Evolutionary conservation across 2,329 filamentous ascomycete genomes (phyloP), one percentile per base, ranked within the genome.

Genomic region (Ophiosphaerella korrae): DNA sequence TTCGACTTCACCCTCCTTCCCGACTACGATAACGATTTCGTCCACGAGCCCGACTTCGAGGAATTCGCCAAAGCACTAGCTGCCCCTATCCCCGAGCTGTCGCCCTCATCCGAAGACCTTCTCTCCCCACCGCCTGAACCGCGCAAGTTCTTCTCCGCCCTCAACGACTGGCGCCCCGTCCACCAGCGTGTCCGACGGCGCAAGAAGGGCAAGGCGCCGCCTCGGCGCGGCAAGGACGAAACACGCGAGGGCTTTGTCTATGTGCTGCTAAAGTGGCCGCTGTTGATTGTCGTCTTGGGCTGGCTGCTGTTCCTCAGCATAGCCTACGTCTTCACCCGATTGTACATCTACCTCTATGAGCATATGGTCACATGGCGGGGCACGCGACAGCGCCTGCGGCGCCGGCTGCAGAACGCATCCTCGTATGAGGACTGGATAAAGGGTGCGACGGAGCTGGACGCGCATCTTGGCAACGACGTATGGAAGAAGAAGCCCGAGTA

Each of bases 141-240:
- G 0, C 63, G 60, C 13, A 57, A 84, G 42, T 92, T 92, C 70
- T 90, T 97, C 64, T 89, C 90, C 3, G 93, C 94, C 35, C 85
- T 95, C 68, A 96, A 96, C 72, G 94, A 99, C 78, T 99, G 94
- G 94, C 87, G 90, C 13, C 94, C 94, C 0, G 85, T 97, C 11
- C 87, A 89, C 62, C 85, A 93, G 69, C 86, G 83, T 50, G 81
- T 92, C 18, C 79, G 80, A 50, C 70, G 72, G 53, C 66, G 65
- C 26, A 68, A 77, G 72, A 71, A 74, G 65, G 53, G 55, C 46
- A 64, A 64, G 41, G 61, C 68, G 36, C 65, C 71, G 55, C 77
- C 74, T 55, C 74, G 74, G 34, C 75, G 79, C 47, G 80, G 77
- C 57, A 90, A 86, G 66, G 94, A 99, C 71, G 94, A 99, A 79